phyloP scores from a whole-genome alignment of 2,329 filamentous ascomycete genomes.

The Calonectria ilicicola region DNA sequence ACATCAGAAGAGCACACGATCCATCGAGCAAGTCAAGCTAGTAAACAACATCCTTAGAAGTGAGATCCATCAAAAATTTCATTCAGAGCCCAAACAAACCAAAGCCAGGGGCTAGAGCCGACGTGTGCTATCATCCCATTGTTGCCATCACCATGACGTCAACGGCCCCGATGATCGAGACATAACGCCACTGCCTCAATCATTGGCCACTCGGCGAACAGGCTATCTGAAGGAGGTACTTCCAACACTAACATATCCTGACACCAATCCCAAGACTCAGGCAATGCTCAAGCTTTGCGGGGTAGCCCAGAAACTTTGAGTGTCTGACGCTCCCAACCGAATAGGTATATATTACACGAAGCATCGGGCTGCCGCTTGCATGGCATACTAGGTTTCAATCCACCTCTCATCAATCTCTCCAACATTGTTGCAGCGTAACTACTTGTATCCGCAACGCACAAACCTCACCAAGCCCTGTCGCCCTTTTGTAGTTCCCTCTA shows the following conservation, averaged over 20 bases:
- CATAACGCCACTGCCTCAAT: constrained; percentile 29
- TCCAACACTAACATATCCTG: not conserved
- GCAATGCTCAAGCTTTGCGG: constrained; percentile 41
- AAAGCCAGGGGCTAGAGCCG: not conserved
- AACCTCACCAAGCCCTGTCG: not conserved
- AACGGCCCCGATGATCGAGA: constrained; percentile 37
- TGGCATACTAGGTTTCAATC: not conserved
- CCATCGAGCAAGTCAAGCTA: not conserved
- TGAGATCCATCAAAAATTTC: too few relatives aligned
- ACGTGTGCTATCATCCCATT: constrained; percentile 25
- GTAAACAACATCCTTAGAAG: too few relatives aligned
- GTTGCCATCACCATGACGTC: constrained; percentile 46
- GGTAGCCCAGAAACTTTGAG: constrained; percentile 34
- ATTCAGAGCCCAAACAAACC: not conserved
- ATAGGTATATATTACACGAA: constrained; percentile 6
- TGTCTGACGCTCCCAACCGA: constrained; percentile 9
- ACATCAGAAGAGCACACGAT: too few relatives aligned
- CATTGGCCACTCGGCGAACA: constrained; percentile 5
- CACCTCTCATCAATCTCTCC: not conserved
- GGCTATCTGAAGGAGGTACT: not conserved
- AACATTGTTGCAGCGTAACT: not conserved
- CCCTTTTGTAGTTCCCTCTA: not conserved
- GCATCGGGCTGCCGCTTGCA: not conserved
- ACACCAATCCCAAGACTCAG: constrained; percentile 8
- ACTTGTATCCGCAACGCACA: not conserved